Conservation (phyloP, 805 yeast genomes). For the Zygosaccharomyces lentus region DNA sequence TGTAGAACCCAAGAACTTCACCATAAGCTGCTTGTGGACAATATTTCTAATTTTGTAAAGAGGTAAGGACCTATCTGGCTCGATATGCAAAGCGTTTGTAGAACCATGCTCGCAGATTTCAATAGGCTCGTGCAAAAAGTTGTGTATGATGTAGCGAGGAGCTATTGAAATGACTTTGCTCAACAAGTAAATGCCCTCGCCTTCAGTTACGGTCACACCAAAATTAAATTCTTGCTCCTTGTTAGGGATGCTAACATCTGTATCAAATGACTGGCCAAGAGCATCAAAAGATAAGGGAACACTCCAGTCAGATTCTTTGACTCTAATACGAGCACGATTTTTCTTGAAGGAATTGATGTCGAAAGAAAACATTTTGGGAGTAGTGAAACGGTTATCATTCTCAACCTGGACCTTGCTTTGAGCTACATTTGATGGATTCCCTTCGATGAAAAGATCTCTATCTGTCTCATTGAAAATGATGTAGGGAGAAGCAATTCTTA, state of each 20-base stretch:
- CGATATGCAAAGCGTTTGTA: constrained; percentile 44
- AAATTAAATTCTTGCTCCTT: constrained; percentile 61
- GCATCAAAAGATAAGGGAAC: constrained; percentile 80
- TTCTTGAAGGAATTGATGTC: constrained; percentile 51
- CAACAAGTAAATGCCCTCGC: constrained; percentile 74
- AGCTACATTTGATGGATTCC: constrained; percentile 51
- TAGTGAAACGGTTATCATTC: constrained; percentile 33
- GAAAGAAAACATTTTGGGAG: constrained; percentile 84
- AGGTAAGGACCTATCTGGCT: constrained; percentile 48
- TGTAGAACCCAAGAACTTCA: constrained; percentile 54
- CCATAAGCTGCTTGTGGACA: constrained; percentile 53
- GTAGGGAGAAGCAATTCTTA: constrained; percentile 80
- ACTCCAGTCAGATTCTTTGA: constrained; percentile 71
- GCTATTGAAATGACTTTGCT: constrained; percentile 74
- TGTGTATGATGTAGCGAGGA: constrained; percentile 77
- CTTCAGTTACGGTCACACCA: constrained; percentile 74
- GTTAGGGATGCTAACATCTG: constrained; percentile 45
- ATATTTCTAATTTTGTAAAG: constrained; percentile 55
- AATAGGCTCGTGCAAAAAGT: constrained; percentile 52
- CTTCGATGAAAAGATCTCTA: constrained; percentile 52
- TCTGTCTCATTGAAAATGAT: constrained; percentile 79
- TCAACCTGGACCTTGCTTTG: constrained; percentile 39
- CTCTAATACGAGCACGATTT: constrained; percentile 60
- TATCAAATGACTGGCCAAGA: constrained; percentile 73
- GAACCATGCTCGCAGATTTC: constrained; percentile 67